Conservation (phyloP, 768 basidiomycete species). For the Cystoderma amianthinum region DNA sequence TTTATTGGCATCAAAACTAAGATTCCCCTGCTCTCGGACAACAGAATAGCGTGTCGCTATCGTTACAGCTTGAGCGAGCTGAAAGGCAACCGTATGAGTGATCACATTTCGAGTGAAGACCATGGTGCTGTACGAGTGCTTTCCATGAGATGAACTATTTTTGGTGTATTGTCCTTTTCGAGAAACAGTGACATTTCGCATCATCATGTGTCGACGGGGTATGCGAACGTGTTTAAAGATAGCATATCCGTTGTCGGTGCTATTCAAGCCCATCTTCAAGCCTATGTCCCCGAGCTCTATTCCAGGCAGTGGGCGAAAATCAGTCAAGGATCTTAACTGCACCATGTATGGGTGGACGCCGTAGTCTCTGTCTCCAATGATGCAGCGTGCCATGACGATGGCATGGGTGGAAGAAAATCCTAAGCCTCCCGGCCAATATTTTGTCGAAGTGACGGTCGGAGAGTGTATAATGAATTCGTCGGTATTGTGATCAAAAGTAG, state of each 20-base stretch:
- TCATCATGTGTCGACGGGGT: constrained; percentile 15
- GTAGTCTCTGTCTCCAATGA: constrained; percentile 10
- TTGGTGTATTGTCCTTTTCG: constrained; percentile 13
- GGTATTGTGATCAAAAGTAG: constrained; percentile 13
- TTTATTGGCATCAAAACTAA: constrained; percentile 8
- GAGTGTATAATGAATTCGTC: constrained; percentile 19
- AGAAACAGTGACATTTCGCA: constrained; percentile 11
- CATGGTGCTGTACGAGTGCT: constrained; percentile 15
- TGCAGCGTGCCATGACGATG: constrained; percentile 16
- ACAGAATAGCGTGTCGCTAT: constrained; percentile 18
- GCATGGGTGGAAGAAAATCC: constrained; percentile 17
- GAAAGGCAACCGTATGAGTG: constrained; percentile 10
- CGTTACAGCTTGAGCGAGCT: constrained; percentile 15
- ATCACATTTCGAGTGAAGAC: constrained; percentile 10
- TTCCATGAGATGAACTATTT: constrained; percentile 3
- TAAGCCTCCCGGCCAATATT: constrained; percentile 18
- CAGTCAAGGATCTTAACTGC: constrained; percentile 15
- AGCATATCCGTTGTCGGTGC: constrained; percentile 17
- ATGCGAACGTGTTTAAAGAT: constrained; percentile 14
- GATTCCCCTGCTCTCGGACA: constrained; percentile 17
- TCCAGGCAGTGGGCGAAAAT: constrained; percentile 13
- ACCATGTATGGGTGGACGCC: constrained; percentile 17
- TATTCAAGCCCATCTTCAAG: constrained; percentile 13
- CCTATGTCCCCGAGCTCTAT: constrained; percentile 19
- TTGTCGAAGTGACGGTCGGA: constrained; percentile 14